Evolutionary conservation across 164 flowering plant genomes (phyloP), one percentile per base, ranked within the genome.

Genomic region (Brasenia schreberi): DNA sequence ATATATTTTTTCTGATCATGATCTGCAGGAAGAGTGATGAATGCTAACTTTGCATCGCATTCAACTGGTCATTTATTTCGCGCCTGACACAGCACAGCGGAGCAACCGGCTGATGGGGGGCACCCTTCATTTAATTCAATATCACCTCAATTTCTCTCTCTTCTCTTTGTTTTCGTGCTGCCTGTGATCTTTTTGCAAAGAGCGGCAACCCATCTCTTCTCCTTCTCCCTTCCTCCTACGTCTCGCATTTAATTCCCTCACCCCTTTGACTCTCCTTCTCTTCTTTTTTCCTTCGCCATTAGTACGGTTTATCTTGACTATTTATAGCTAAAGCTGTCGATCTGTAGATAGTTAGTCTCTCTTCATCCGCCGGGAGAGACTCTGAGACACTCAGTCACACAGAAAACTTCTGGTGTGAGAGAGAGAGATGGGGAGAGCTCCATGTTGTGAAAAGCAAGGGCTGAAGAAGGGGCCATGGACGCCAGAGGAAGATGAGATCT

Each of bases 401-500:
- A 1, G 60, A 56, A 12, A 56, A 56, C 60, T 56, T 56, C 60
- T 33, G 2, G 39, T 1, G 53, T 2, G 66, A 0, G 16, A 19
- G 63, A 69, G 72, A 5, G 27, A 69, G 59, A 86, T 85, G 92
- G 90, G 92, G 49, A 85, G 92, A 73, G 69, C 84, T 4, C 96
- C 96, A 9, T 89, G 92, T 66, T 87, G 96, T 80, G 96, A 89
- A 45, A 84, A 81, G 77, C 75, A 74, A 69, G 92, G 91, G 44
- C 67, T 86, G 82, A 86, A 85, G 81, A 90, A 79, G 78, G 96
- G 96, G 43, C 88, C 91, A 5, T 90, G 96, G 96, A 79, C 87
- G 19, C 73, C 87, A 42, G 96, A 86, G 42, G 94, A 90, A 78
- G 96, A 87, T 67, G 83, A 84, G 66, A 65, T 81, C 68, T 83